Base-by-base conservation (phyloP, 805 yeast genomes). In the Wickerhamiella sorbophila region DNA sequence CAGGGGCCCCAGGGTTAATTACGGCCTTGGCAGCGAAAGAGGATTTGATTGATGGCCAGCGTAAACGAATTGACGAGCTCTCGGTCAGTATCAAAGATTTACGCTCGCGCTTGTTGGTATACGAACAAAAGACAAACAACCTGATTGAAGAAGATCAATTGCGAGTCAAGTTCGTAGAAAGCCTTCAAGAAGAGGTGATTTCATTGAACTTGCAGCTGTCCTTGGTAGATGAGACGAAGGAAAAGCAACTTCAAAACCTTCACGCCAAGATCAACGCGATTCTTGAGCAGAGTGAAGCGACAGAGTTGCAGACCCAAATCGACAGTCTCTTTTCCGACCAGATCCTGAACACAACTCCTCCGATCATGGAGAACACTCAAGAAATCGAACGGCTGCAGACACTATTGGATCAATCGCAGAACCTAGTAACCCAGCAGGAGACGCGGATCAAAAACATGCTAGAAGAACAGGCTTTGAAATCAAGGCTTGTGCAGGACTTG, bases 111-210 rank as follows among this genome's bases (percentile, higher is more conserved):
- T 49, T 31, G 45, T 52, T 39, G 59, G 27, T 34, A 21, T 49
- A 51, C 2, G 53, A 53, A 38, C 44, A 48, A 35, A 43, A 46
- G 5, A 43, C 45, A 0, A 38, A 56, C 3, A 46, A 46, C 16
- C 34, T 46, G 39, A 40, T 47, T 9, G 57, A 53, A 35, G 56
- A 52, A 38, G 49, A 51, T 38, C 51, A 52, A 42, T 24, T 67
- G 22, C 76, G 75, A 56, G 69, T 75, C 40, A 69, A 70, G 49
- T 68, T 77, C 4, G 68, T 76, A 16, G 80, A 74, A 45, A 61
- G 69, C 24, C 57, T 78, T 33, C 78, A 77, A 45, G 87, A 83
- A 52, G 91, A 82, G 52, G 62, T 77, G 21, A 63, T 82, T n/a
- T 69, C 77, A 1, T 52, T 67, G 45, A 71, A 73, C 41, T 74